Percentiles rank a stretch among this genome's conserved stretches.
Evolutionary conservation across 108 stramenopile species (phyloP).

Genomic region (Nitzschia palea): DNA sequence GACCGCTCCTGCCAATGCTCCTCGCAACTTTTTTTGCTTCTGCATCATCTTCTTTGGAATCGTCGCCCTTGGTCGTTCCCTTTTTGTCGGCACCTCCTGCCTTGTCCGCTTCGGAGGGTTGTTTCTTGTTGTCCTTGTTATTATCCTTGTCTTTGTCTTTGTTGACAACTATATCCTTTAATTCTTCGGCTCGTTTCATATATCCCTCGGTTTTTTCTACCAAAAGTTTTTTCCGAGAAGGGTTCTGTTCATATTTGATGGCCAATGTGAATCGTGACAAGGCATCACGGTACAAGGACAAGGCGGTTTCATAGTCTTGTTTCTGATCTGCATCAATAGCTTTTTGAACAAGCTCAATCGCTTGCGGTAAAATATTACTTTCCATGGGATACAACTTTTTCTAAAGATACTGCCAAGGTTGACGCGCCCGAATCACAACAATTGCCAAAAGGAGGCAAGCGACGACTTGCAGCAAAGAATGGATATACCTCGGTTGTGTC

Average conservation of each 20-base stretch:
- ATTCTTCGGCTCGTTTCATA: constrained; percentile 94
- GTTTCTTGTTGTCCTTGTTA: no score
- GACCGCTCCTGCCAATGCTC: constrained; percentile 75
- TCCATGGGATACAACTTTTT: no score
- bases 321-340: constrained; percentile 83
- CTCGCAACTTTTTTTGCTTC: constrained; percentile 83
- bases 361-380: constrained; percentile 74
- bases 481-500: no score
- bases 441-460: no score
- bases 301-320: constrained; percentile 75
- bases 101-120: background rate
- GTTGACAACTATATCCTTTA: constrained; percentile 67
- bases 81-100: constrained; percentile 1
- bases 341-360: constrained; percentile 64
- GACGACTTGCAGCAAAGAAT: no score
- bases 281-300: constrained; percentile 73
- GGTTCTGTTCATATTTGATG: constrained; percentile 93
- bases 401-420: no score
- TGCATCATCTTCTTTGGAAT: constrained; percentile 60
- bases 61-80: background rate
- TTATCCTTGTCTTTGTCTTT: constrained; percentile 50
- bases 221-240: constrained; percentile 76
- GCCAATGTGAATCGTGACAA: constrained; percentile 82
- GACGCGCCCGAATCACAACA: no score
- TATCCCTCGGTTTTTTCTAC: constrained; percentile 89